Evolutionary conservation across 306 rosid species (phyloP).

Genomic region (Adenanthera pavonina): DNA sequence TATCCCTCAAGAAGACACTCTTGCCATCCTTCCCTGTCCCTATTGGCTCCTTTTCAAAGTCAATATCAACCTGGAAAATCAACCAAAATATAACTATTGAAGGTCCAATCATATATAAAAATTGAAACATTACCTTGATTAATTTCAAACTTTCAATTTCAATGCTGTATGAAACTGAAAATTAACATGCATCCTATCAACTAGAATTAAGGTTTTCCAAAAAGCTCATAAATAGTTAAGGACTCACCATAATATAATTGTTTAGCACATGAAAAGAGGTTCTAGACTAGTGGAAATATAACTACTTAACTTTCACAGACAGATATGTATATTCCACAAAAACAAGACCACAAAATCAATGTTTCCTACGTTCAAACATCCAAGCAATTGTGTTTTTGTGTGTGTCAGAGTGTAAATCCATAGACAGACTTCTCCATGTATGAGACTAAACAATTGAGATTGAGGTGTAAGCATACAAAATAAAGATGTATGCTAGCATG

Average conservation of each 20-base stretch:
- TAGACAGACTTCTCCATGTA: not conserved
- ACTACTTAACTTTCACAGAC: not conserved
- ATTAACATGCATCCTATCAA: not conserved
- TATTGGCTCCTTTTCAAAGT: conserved; percentile 86
- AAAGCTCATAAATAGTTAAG: conserved; percentile 19
- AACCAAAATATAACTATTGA: conserved; percentile 23
- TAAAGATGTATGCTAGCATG: conserved; percentile 4
- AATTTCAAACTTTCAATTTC: conserved; percentile 56
- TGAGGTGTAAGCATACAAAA: conserved; percentile 9
- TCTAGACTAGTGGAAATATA: not conserved
- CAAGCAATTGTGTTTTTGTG: conserved; percentile 9
- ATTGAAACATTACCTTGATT: not conserved
- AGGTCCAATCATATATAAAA: not conserved
- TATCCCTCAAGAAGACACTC: conserved; percentile 70
- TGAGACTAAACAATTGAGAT: not conserved
- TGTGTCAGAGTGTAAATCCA: not conserved
- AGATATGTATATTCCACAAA: conserved; percentile 5
- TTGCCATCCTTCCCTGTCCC: conserved; percentile 94
- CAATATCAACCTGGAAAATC: conserved; percentile 79
- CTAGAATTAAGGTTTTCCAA: not conserved
- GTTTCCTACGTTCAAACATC: conserved; percentile 19
- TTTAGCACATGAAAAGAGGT: not conserved
- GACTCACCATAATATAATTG: not conserved
- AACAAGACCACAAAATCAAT: conserved; percentile 3
- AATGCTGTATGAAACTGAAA: conserved; percentile 1